A percentile compares a stretch with the other conserved stretches of the same genome.
These are phyloP conservation scores for Hymenoscyphus repandus DNA, from an alignment of 2,329 filamentous ascomycete species.

Conservation along the genomic window DNA sequence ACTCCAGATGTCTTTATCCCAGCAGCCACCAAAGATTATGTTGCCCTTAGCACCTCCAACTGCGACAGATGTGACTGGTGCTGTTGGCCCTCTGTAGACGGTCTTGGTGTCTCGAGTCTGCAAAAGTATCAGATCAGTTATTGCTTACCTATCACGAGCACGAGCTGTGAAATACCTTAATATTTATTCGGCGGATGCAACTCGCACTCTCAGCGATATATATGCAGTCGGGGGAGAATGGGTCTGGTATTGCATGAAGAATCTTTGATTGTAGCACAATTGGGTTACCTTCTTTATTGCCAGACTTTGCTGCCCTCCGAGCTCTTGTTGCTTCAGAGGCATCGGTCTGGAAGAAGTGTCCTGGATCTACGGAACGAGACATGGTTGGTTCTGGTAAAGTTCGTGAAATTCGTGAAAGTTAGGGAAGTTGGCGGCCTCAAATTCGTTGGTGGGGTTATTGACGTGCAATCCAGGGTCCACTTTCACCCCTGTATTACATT, in stretches of 20 bases:
- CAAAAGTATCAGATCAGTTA: slow-evolving; percentile 3
- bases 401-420: slow-evolving; percentile 1
- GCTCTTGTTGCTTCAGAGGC: slow-evolving; percentile 34
- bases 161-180: slow-evolving; percentile 61
- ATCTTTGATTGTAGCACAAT: slow-evolving; percentile 81
- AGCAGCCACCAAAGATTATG: slow-evolving; percentile 79
- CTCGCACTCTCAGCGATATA: slow-evolving; percentile 88
- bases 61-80: slow-evolving; percentile 74
- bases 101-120: slow-evolving; percentile 39
- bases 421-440: background rate
- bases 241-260: slow-evolving; percentile 66
- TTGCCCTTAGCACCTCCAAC: slow-evolving; percentile 51
- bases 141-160: background rate
- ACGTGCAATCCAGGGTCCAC: background rate
- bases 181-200: slow-evolving; percentile 64
- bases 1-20: slow-evolving; percentile 90
- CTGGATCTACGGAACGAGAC: slow-evolving; percentile 67
- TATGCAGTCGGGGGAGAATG: slow-evolving; percentile 52
- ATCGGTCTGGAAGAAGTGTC: slow-evolving; percentile 89
- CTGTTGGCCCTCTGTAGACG: slow-evolving; percentile 67
- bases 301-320: slow-evolving; percentile 63
- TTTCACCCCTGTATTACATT: background rate
- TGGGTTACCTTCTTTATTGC: slow-evolving; percentile 77
- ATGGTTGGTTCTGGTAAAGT: slow-evolving; percentile 33
- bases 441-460: background rate